Evolutionary conservation across 192 early-diverging fungal genomes (phyloP), one percentile per base, ranked within the genome.

Genomic region (Coemansia pectinata): DNA sequence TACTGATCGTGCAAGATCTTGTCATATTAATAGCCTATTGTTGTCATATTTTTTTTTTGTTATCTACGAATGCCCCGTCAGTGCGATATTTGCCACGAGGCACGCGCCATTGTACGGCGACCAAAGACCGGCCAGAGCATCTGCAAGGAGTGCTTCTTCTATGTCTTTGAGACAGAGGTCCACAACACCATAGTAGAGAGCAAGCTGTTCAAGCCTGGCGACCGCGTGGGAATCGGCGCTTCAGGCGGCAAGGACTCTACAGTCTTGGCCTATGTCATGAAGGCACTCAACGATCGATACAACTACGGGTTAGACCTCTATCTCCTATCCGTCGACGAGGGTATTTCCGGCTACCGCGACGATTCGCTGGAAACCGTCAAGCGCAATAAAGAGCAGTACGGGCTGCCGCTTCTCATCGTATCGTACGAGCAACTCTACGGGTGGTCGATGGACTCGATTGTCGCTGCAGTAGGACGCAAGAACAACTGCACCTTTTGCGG

Each of bases 401-500:
- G 85, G 12, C 88, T 99, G 61, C 97, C 97, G 2, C 78, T 99
- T 3, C 89, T 93, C 66, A 95, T 99, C 64, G 90, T 99, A 19
- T 95, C 94, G 1, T 99, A 99, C 69, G 87, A 91, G 67, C 92
- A 98, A 69, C 86, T 99, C 10, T 99, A 98, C 81, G 95, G 95
- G 17, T 99, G 97, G 97, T 93, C 90, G 48, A 99, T 99, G 97
- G 97, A 99, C 85, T 86, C 90, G 31, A 98, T 99, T 73, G 97
- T 99, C 6, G 88, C 89, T 62, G 90, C 96, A 55, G 92, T 98
- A 19, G 97, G 97, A 0, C 86, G 91, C 61, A 98, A 98, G 77
- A 99, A 97, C 78, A 99, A 99, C 79, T 99, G 97, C 81, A 99
- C 97, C 14, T 99, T 97, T 73, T 99, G 97, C 72, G 97, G 97